Conservation (phyloP, 306 rosid genomes). For the cucumber (Cucumis sativus) region DNA sequence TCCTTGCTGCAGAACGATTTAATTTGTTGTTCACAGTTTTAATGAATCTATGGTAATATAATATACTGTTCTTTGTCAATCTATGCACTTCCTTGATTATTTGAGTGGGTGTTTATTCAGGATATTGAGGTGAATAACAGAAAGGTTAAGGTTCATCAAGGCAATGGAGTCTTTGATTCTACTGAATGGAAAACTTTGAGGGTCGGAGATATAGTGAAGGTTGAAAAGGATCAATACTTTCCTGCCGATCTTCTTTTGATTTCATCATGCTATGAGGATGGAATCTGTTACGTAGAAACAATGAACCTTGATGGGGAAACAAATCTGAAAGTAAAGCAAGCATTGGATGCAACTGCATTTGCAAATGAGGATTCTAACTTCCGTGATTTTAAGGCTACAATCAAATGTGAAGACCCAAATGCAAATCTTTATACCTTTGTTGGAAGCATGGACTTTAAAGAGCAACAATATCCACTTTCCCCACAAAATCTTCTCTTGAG, state of each 20-base stretch:
- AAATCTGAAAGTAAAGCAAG: constrained; percentile 81
- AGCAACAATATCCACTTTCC: constrained; percentile 48
- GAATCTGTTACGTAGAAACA: constrained; percentile 89
- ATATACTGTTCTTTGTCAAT: not conserved
- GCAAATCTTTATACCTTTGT: constrained; percentile 79
- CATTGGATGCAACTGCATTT: constrained; percentile 54
- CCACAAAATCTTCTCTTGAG: constrained; percentile 85
- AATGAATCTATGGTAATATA: not conserved
- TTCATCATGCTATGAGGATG: constrained; percentile 84
- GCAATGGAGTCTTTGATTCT: constrained; percentile 41
- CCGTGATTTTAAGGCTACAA: constrained; percentile 41
- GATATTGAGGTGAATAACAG: constrained; percentile 81
- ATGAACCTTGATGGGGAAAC: constrained; percentile 99
- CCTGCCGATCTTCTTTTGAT: constrained; percentile 87
- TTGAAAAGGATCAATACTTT: constrained; percentile 74
- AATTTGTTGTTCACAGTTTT: not conserved
- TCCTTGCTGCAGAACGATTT: not conserved
- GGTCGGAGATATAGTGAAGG: constrained; percentile 85
- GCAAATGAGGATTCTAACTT: constrained; percentile 39
- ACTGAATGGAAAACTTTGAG: constrained; percentile 75
- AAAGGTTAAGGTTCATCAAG: constrained; percentile 50
- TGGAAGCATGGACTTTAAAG: constrained; percentile 65
- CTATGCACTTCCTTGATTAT: not conserved
- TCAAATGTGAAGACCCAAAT: constrained; percentile 94
- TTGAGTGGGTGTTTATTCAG: constrained; percentile 26